phyloP scores from a whole-genome alignment of 768 basidiomycete genomes.

The Kwoniella sp. region DNA sequence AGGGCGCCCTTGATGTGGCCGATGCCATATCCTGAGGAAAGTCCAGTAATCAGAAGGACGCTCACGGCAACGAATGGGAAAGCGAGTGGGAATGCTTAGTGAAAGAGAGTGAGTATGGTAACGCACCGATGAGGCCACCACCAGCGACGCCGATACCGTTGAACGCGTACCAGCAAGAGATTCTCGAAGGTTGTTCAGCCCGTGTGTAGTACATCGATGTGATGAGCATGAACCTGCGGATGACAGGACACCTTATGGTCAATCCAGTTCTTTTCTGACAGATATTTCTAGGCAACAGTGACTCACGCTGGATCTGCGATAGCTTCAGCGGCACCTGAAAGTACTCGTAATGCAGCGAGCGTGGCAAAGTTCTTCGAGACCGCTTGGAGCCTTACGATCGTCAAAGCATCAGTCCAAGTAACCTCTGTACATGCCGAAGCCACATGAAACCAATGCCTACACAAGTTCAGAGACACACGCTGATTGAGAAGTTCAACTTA shows the following conservation, averaged over 20 bases:
- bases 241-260: background rate
- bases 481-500: slow-evolving; percentile 3
- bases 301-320: slow-evolving; percentile 56
- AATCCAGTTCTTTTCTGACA: too few relatives aligned
- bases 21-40: slow-evolving; percentile 52
- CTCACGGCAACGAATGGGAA: too few relatives aligned
- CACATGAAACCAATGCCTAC: too few relatives aligned
- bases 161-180: slow-evolving; percentile 57
- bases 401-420: background rate
- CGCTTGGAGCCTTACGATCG: slow-evolving; percentile 49
- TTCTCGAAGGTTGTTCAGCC: slow-evolving; percentile 57
- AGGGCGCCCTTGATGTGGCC: slow-evolving; percentile 55
- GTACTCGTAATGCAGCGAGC: slow-evolving; percentile 56
- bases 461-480: too few relatives aligned
- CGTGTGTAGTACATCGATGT: slow-evolving; percentile 58
- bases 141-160: slow-evolving; percentile 59
- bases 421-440: too few relatives aligned
- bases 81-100: too few relatives aligned
- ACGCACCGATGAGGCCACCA: slow-evolving; percentile 56
- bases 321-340: slow-evolving; percentile 58
- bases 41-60: too few relatives aligned
- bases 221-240: slow-evolving; percentile 54
- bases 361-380: slow-evolving; percentile 57
- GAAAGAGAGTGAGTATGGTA: background rate
- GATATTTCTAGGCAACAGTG: too few relatives aligned